phyloP scores from a whole-genome alignment of 192 early-diverging fungal species.

The Haplosporangium gracile region DNA sequence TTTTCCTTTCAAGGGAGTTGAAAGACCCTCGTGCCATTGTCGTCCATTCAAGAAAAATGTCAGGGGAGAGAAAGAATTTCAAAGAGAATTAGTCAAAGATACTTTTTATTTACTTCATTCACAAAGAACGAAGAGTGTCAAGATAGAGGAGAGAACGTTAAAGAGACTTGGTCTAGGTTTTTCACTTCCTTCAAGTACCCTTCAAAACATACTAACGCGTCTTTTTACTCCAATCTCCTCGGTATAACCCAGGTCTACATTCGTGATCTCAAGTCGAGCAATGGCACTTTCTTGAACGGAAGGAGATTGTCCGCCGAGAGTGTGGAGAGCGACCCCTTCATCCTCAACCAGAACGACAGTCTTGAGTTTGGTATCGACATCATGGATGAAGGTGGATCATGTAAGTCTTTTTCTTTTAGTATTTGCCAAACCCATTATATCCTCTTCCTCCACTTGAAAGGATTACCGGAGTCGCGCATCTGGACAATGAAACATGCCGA shows the following conservation, averaged over 20 bases:
- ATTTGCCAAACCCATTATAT: background rate
- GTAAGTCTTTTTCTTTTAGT: constrained; percentile 49
- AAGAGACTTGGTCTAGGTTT: background rate
- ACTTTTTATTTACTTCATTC: too few relatives aligned
- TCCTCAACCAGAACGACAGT: constrained; percentile 70
- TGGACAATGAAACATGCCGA: background rate
- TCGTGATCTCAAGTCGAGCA: constrained; percentile 81
- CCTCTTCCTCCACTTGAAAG: background rate
- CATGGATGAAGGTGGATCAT: constrained; percentile 73
- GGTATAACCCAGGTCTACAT: constrained; percentile 67
- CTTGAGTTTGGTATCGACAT: constrained; percentile 89
- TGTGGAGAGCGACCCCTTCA: constrained; percentile 66
- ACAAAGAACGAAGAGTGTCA: background rate
- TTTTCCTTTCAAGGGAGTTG: background rate
- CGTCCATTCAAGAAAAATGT: background rate
- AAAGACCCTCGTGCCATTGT: background rate
- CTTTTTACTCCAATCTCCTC: background rate
- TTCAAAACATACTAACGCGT: background rate
- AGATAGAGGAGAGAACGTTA: background rate
- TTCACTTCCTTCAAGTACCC: background rate
- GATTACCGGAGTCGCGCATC: background rate
- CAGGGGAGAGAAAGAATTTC: too few relatives aligned
- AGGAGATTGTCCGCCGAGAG: constrained; percentile 74
- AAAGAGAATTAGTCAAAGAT: too few relatives aligned
- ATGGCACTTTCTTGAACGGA: constrained; percentile 87